Evolutionary conservation across 2,329 filamentous ascomycete genomes (phyloP), one percentile per base, ranked within the genome.

Genomic region (Dothideomycetes sp.): DNA sequence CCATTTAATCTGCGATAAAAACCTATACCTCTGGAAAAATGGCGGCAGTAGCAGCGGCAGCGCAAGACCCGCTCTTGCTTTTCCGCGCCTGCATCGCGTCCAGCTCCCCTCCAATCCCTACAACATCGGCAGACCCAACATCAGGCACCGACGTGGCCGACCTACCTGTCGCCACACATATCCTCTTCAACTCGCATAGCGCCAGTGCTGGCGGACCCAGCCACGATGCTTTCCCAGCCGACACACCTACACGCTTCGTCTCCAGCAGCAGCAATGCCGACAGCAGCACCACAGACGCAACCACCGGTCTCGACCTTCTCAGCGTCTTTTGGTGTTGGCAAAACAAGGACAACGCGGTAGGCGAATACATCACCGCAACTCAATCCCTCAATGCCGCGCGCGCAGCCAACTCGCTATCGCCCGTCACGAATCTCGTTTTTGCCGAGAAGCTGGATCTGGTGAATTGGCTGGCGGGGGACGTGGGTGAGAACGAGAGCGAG

Each of bases 321-420:
- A 91, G 83, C 59, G 89, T 95, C 63, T 95, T 89, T 68, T 94
- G 96, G 57, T 87, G 87, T 41, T 98, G 87, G 86, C 72, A 84
- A 54, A 93, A 95, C 64, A 86, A 87, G 60, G 89, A 96, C 65
- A 78, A 82, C 40, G 78, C 82, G 40, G 87, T 94, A 49, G 83
- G 84, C 9, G 86, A 94, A 52, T 96, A 96, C 71, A 91, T 95
- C 62, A 77, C 82, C 18, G 81, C 82, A 0, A 84, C 85, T 11
- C 79, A 83, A 52, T 72, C 79, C 49, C 71, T 96, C 41, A 94
- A 94, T 58, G 79, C 84, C 37, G 79, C 86, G 54, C 69, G 95
- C 18, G 45, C 50, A 22, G 37, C 45, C 19, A 52, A 57, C 30
- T 77, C 74, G 14, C 69, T 70, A 9, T 79, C 79, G 41, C 77